Conservation (phyloP, 2,329 filamentous ascomycete genomes). For the Biscogniauxia mediterranea region DNA sequence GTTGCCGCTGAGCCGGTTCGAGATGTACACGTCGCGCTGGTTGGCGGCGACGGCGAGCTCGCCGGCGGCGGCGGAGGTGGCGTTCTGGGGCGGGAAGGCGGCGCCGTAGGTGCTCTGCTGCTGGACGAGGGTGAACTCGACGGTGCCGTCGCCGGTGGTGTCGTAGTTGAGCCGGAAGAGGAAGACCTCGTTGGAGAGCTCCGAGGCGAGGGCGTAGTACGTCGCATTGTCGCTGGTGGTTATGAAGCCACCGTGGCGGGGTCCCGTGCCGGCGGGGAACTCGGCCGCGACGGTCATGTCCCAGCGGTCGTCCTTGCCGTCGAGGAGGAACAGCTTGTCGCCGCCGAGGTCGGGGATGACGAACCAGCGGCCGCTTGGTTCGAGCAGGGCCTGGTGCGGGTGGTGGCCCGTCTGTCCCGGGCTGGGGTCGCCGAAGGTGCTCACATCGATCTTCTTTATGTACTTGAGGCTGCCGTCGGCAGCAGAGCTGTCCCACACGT, state of each 20-base stretch:
- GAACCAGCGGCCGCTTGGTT: constrained; percentile 50
- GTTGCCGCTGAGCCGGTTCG: constrained; percentile 48
- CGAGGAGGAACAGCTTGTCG: constrained; percentile 46
- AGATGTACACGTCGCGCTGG: constrained; percentile 47
- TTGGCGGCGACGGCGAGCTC: constrained; percentile 43
- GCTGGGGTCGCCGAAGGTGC: constrained; percentile 32
- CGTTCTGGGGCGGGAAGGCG: constrained; percentile 34
- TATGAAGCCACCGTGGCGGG: constrained; percentile 51
- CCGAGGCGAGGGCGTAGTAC: constrained; percentile 48
- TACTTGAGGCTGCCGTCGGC: constrained; percentile 35
- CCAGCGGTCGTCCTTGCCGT: constrained; percentile 41
- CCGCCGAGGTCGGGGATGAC: constrained; percentile 49
- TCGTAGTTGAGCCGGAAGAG: constrained; percentile 44
- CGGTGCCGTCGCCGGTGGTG: constrained; percentile 24
- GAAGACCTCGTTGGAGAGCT: constrained; percentile 44
- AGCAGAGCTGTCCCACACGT: constrained; percentile 44
- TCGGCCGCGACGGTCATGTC: constrained; percentile 35
- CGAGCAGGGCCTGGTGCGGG: constrained; percentile 48
- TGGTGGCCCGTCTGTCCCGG: constrained; percentile 31
- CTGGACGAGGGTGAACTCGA: constrained; percentile 38
- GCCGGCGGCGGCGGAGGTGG: constrained; percentile 41
- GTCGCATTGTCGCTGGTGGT: constrained; percentile 32
- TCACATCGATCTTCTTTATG: constrained; percentile 38
- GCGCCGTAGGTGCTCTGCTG: constrained; percentile 41
- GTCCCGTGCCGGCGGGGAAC: constrained; percentile 43